Base-by-base conservation (phyloP, 2,329 filamentous ascomycete species). In the Fusarium torulosum region DNA sequence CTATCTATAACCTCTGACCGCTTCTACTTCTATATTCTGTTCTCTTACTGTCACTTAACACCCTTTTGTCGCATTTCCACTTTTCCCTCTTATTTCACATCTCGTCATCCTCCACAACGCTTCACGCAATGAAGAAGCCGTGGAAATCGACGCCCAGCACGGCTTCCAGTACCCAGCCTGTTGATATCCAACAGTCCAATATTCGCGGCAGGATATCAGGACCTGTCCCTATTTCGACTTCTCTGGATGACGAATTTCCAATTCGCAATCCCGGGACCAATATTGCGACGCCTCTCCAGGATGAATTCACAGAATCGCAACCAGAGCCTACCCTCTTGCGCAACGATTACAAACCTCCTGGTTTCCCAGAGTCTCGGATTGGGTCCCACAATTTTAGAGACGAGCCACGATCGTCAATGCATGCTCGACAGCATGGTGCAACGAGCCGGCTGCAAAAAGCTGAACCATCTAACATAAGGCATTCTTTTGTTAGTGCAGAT, bases 201-300 rank as follows among this genome's bases (percentile, higher is more conserved):
- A 57, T 89, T 63, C 84, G 87, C 38, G 87, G 86, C 63, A 85
- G 83, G 67, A 89, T 90, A 63, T 89, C 87, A 29, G 83, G 81
- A 8, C 88, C 88, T 15, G 89, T 90, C 46, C 86, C 86, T 3
- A 84, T 90, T 21, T 75, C 79, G 19, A 78, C 76, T 56, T 73
- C 79, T 9, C 67, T 80, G 40, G 84, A 86, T 59, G 84, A 87
- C 63, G 86, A 87, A 59, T 85, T 87, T 67, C 82, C 85, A 13
- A 84, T 85, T 46, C 79, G 82, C 50, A 80, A 80, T 29, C 81
- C 81, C 13, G 77, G 79, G 14, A 69, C 75, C 21, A 76, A 73
- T 27, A 77, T 79, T 38, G 77, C 77, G 11, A 75, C 74, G 10
- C 74, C 77, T n/a, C 57, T 75, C 19, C 75, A 73, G 13, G 59